Evolutionary conservation across 106 monocot genomes (phyloP), one percentile per base, ranked within the genome.

Genomic region (Dioscorea dumetorum): DNA sequence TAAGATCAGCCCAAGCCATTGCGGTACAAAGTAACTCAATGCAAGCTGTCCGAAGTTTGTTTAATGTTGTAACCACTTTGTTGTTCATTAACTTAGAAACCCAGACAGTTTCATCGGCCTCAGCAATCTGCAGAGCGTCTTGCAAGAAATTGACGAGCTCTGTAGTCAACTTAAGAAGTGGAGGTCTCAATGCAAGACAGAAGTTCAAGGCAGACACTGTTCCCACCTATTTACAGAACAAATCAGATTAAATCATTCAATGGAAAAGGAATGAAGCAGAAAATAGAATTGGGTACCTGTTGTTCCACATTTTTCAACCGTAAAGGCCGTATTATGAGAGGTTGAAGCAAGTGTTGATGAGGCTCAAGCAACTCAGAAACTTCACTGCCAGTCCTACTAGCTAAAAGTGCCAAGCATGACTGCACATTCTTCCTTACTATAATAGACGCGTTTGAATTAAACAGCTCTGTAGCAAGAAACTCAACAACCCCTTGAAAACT

Each of bases 401-500:
- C 99, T 56, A 99, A 82, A 60, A 99, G 87, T 48, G 87, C 70
- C 70, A 99, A 79, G 67, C 89, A 99, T 22, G 93, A 90, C 62
- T 93, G 99, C 23, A 99, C 99, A 62, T 84, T 87, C 70, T 83
- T 99, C 58, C 99, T 89, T 21, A 99, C 99, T 71, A 80, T 73
- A 60, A 87, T 83, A 68, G 93, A 87, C 58, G 99, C 93, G 81
- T 99, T 93, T 49, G 99, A 85, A 74, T 99, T 99, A 51, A 99
- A 99, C 57, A 99, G 83, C 62, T 99, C 99, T 14, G 68, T 60
- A 49, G 99, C 90, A 71, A 99, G 87, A 81, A 83, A 99, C 58
- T 99, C 99, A 70, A 99, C 87, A 63, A 99, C 99, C 51, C 99
- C 99, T 33, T 93, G 92, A 58, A 99, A 99, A 74, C 93, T 99